Evolutionary conservation across 371 early-diverging fungal species (phyloP).

Genomic region (Zychaea mexicana): DNA sequence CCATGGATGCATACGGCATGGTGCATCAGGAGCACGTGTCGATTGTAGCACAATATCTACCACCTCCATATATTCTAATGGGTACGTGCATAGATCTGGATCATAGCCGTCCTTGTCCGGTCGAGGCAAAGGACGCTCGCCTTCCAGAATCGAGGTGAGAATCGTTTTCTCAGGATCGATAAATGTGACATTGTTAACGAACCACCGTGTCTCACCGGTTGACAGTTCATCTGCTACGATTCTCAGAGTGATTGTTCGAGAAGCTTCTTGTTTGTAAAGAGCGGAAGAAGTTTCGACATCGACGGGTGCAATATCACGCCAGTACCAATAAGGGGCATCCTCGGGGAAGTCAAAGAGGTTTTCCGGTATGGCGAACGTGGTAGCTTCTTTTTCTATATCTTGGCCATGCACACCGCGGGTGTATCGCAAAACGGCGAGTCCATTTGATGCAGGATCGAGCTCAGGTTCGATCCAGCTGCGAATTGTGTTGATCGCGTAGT

Average conservation of each 20-base stretch:
- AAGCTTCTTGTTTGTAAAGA: constrained; percentile 3
- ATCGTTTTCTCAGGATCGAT: constrained; percentile 18
- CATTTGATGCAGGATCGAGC: constrained; percentile 7
- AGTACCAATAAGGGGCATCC: not conserved
- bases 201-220: constrained; percentile 20
- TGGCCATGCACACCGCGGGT: not conserved
- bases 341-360: constrained; percentile 14
- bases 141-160: constrained; percentile 14
- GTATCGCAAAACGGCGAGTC: constrained; percentile 22
- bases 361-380: not conserved
- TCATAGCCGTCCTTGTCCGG: constrained; percentile 29
- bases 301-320: not conserved
- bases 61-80: constrained; percentile 28
- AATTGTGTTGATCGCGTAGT: constrained; percentile 10
- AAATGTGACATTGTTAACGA: constrained; percentile 30
- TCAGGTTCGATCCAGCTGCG: constrained; percentile 5
- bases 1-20: constrained; percentile 49
- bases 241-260: constrained; percentile 10
- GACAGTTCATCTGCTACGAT: constrained; percentile 7
- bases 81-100: constrained; percentile 37
- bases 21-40: constrained; percentile 21
- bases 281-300: not conserved
- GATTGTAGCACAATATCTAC: constrained; percentile 42
- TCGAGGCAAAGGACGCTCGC: constrained; percentile 6
- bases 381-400: not conserved